Base-by-base conservation (phyloP, 495 filamentous ascomycete genomes). In the Mytilinidion resinicola region DNA sequence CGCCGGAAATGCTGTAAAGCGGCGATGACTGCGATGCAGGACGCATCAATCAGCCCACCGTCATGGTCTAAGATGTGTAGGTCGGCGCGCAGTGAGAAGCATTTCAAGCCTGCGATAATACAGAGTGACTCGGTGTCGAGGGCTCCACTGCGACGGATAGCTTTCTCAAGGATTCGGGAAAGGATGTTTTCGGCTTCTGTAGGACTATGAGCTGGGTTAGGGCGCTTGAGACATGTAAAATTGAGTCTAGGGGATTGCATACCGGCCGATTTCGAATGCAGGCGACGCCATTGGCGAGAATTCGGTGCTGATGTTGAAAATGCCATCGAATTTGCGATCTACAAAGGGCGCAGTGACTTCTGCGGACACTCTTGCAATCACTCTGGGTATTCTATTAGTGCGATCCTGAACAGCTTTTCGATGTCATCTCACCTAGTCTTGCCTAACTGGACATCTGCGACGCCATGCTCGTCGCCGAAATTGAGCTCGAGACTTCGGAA, bases 41-140 rank as follows among this genome's bases (percentile, higher is more conserved):
- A 77, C 11, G 87, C 84, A 71, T 96, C 90, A 12, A 92, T 83
- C 21, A 98, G 77, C 59, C 88, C 88, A 21, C 93, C 93, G 67
- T 96, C 91, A 72, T 88, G 88, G 49, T 88, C 86, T 14, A 96
- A 78, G 38, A 97, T 82, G 72, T 97, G 93, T 2, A 96, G 80
- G 66, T 95, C 90, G 5, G 90, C 90, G 21, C 89, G 87, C 51
- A 98, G 78, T 48, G 81, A 82, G 88, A 93, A 98, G 74, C 87
- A 90, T 72, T 91, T 95, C 53, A 86, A 77, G 12, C 89, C 90
- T 21, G 93, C 90, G 20, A 97, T 73, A 12, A 98, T 88, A 70
- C 93, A 98, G 33, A 98, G 81, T 1, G 90, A 95, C 74, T 98
- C 93, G 30, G 90, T 96, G 68, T 96, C 91, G 21, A 98, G 79